Evolutionary conservation across 129 eudicot genomes (phyloP).

Genomic region (Flaveria brownii): DNA sequence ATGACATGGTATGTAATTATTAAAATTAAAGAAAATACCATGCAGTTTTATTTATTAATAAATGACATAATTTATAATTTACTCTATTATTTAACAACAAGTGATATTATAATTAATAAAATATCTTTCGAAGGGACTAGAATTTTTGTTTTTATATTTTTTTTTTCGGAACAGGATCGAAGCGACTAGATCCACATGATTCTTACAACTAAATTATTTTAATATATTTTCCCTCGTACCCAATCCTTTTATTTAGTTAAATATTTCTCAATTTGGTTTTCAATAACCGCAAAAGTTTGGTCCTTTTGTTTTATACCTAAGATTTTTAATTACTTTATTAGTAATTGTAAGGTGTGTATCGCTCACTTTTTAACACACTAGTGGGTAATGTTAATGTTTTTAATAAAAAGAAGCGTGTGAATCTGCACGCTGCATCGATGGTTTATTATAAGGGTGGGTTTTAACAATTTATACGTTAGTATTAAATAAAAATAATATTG

Average conservation of each 20-base stretch:
- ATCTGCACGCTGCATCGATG: too few species aligned
- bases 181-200: slow-evolving; percentile 24
- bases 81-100: slow-evolving; percentile 13
- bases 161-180: not conserved
- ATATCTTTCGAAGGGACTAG: not conserved
- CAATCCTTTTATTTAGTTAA: not conserved
- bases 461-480: too few species aligned
- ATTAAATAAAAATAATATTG: too few species aligned
- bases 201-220: slow-evolving; percentile 1
- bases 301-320: not conserved
- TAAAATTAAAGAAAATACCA: too few species aligned
- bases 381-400: not conserved
- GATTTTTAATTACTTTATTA: not conserved
- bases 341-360: slow-evolving; percentile 7
- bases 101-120: not conserved
- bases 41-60: too few species aligned
- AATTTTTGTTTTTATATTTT: too few species aligned
- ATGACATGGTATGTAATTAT: too few species aligned
- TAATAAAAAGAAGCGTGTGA: too few species aligned
- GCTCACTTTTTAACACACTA: not conserved
- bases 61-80: too few species aligned
- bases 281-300: not conserved
- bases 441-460: too few species aligned
- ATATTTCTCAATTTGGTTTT: slow-evolving; percentile 11
- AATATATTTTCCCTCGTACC: slow-evolving; percentile 30